Conservation (phyloP, 768 basidiomycete genomes). For the Boletus eberwhitei region DNA sequence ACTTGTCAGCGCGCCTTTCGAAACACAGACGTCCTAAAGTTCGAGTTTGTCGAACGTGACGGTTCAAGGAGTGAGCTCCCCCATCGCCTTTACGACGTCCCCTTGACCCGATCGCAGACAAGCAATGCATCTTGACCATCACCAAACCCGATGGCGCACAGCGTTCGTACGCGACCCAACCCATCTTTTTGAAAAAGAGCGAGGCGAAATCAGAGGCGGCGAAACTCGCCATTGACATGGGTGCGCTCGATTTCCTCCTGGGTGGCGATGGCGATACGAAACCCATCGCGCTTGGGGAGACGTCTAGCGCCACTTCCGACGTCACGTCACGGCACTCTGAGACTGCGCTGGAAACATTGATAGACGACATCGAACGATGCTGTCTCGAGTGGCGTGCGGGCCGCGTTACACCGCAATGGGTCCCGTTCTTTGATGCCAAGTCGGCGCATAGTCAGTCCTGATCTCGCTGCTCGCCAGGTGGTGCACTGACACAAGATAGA, state of each 20-base stretch:
- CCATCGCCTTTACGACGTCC: not conserved
- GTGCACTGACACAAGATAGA: conserved; percentile 28
- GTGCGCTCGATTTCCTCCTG: conserved; percentile 56
- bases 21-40: conserved; percentile 40
- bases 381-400: conserved; percentile 55
- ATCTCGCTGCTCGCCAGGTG: not conserved
- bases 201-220: conserved; percentile 57
- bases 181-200: conserved; percentile 39
- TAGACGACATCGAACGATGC: conserved; percentile 49
- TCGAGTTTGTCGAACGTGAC: conserved; percentile 45
- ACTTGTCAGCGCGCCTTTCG: conserved; percentile 43
- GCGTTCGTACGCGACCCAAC: conserved; percentile 53
- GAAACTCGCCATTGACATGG: conserved; percentile 53
- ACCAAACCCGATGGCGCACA: conserved; percentile 49
- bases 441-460: conserved; percentile 39
- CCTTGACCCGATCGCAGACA: conserved; percentile 36
- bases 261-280: conserved; percentile 41
- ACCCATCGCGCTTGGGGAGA: conserved; percentile 26
- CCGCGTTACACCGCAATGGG: conserved; percentile 52
- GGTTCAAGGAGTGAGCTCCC: conserved; percentile 34
- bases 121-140: conserved; percentile 61
- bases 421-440: conserved; percentile 46
- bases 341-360: conserved; percentile 3
- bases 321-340: not conserved
- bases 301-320: not conserved